Percentiles rank a stretch among this genome's conserved stretches.
These are phyloP conservation scores for Penicillium vulpinum DNA, from an alignment of 2,329 filamentous ascomycete genomes.

Conservation along the genomic window DNA sequence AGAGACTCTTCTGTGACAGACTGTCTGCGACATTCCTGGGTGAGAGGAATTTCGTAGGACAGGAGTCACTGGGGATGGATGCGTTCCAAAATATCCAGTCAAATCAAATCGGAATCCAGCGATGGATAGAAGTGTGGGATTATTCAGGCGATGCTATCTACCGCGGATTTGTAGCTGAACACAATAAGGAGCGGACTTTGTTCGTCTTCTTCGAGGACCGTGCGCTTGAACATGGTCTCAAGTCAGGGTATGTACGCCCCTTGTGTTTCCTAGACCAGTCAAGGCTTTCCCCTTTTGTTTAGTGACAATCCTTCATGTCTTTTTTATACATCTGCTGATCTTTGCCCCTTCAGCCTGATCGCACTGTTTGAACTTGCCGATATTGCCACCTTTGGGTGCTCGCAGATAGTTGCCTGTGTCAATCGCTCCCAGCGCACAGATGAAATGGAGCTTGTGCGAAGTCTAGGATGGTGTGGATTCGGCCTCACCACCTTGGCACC, in stretches of 20 bases:
- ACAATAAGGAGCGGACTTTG: slow-evolving; percentile 69
- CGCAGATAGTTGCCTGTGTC: slow-evolving; percentile 75
- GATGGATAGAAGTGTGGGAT: slow-evolving; percentile 57
- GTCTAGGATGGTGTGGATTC: slow-evolving; percentile 91
- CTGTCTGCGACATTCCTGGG: slow-evolving; percentile 91
- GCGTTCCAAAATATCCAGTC: slow-evolving; percentile 50
- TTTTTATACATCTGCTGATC: not conserved
- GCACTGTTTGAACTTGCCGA: slow-evolving; percentile 86
- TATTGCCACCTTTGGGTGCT: slow-evolving; percentile 68
- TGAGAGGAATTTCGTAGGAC: slow-evolving; percentile 77
- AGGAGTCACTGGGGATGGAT: slow-evolving; percentile 87
- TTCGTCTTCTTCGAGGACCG: slow-evolving; percentile 85
- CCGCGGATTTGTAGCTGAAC: slow-evolving; percentile 76
- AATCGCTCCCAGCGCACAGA: slow-evolving; percentile 67
- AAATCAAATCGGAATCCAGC: slow-evolving; percentile 35
- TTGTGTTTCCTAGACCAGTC: not conserved
- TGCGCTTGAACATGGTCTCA: slow-evolving; percentile 73
- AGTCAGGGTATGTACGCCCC: slow-evolving; percentile 70
- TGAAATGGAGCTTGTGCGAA: slow-evolving; percentile 68
- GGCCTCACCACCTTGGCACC: slow-evolving; percentile 76
- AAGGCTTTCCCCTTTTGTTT: not conserved
- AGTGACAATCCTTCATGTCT: not conserved
- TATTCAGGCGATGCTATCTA: slow-evolving; percentile 82
- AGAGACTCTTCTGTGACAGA: slow-evolving; percentile 99
- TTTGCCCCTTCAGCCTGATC: slow-evolving; percentile 63